Conservation (phyloP, 2,329 filamentous ascomycete genomes). For the Chaetothyriales sp. region DNA sequence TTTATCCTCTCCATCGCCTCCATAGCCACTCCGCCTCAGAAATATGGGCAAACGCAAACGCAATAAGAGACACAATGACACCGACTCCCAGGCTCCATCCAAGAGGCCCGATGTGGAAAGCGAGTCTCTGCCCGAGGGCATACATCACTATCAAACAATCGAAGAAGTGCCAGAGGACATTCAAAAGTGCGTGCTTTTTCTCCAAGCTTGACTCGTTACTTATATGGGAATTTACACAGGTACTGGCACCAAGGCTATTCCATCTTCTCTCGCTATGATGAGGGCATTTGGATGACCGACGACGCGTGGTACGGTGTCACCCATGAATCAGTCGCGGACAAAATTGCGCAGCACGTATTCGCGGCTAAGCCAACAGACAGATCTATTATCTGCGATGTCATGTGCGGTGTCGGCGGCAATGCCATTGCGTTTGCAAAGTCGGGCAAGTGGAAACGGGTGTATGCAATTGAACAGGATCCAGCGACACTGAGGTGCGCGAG, state of each 20-base stretch:
- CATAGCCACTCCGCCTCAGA: no score
- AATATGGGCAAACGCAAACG: background rate
- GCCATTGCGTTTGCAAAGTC: conserved; percentile 84
- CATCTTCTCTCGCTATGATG: conserved; percentile 76
- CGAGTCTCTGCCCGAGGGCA: conserved; percentile 42
- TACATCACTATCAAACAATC: conserved; percentile 59
- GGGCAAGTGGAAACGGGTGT: conserved; percentile 64
- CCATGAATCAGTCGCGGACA: conserved; percentile 73
- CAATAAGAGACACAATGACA: background rate
- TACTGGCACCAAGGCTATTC: conserved; percentile 84
- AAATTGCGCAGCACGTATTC: conserved; percentile 61
- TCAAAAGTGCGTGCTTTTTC: conserved; percentile 50
- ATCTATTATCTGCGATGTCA: conserved; percentile 67
- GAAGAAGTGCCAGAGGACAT: conserved; percentile 68
- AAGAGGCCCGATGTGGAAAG: background rate
- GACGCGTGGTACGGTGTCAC: conserved; percentile 96
- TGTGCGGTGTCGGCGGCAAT: conserved; percentile 86
- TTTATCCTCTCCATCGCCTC: no score
- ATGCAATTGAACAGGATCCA: conserved; percentile 76
- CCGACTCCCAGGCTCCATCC: background rate
- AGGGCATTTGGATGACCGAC: conserved; percentile 80
- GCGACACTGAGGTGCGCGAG: conserved; percentile 77
- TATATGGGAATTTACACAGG: conserved; percentile 31
- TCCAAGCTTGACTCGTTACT: background rate
- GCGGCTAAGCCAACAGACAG: conserved; percentile 41